Evolutionary conservation across 257 asterid genomes (phyloP).

Genomic region (Solanum piurae): DNA sequence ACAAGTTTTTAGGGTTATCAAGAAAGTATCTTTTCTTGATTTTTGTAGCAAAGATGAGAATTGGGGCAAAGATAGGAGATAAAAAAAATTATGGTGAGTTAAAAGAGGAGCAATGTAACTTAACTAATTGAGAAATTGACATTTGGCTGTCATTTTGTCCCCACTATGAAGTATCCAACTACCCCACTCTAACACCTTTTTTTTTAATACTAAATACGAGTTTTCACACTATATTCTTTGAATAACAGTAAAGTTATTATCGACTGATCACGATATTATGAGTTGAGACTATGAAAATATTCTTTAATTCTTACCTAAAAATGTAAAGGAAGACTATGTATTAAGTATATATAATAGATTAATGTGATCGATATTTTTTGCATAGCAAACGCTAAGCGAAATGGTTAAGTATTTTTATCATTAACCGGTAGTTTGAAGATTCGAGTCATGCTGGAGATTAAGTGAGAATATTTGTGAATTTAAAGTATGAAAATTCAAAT

Average conservation of each 20-base stretch:
- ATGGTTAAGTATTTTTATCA: rapidly evolving
- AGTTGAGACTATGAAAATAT: neutral
- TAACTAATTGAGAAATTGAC: slow-evolving; percentile 12
- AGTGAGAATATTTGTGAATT: rapidly evolving
- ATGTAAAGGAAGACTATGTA: rapidly evolving
- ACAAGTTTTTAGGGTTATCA: neutral
- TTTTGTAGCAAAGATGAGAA: neutral
- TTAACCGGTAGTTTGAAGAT: rapidly evolving
- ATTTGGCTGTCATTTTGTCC: slow-evolving; percentile 27
- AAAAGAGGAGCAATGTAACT: slow-evolving; percentile 5
- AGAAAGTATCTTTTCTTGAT: neutral
- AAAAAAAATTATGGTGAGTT: neutral
- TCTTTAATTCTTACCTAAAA: neutral
- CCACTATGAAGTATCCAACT: slow-evolving; percentile 27
- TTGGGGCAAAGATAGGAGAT: neutral
- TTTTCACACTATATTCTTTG: neutral
- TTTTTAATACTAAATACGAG: no score
- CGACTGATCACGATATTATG: rapidly evolving
- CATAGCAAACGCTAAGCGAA: neutral
- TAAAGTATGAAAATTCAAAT: neutral
- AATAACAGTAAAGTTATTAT: neutral
- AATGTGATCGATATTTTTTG: neutral
- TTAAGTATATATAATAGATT: neutral
- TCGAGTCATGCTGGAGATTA: neutral
- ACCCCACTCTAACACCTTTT: neutral